Percentiles rank a stretch among this genome's conserved stretches.
These are phyloP conservation scores for Marsdenia floribunda DNA, from an alignment of 257 asterid species.

Conservation along the genomic window DNA sequence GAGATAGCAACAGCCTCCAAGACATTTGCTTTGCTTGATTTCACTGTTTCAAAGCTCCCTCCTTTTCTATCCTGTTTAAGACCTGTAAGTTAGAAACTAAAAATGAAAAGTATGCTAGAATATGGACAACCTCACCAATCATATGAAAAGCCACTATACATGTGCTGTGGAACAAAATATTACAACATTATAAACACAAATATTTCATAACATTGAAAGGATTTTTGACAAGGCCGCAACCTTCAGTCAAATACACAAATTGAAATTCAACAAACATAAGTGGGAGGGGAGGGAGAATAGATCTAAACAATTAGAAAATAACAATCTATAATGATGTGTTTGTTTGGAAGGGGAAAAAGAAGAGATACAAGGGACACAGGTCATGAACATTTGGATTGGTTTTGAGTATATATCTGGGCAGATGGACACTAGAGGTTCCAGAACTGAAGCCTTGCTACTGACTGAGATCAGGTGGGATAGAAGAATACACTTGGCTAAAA, in stretches of 20 bases:
- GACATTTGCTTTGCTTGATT: neutral
- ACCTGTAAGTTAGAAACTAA: slow-evolving; percentile 17
- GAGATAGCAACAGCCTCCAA: slow-evolving; percentile 18
- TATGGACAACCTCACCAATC: slow-evolving; percentile 1
- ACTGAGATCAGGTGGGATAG: neutral
- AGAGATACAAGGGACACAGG: too few relatives aligned
- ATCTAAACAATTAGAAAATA: neutral
- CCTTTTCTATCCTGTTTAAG: slow-evolving; percentile 3
- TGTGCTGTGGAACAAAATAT: neutral
- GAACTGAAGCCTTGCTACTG: neutral
- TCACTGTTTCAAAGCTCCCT: neutral
- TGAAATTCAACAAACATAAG: neutral
- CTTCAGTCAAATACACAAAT: too few relatives aligned
- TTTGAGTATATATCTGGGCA: neutral
- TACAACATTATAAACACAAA: neutral
- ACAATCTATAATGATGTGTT: neutral
- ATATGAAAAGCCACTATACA: neutral
- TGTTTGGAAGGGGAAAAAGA: too few relatives aligned
- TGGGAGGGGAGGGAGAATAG: neutral
- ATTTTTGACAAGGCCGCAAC: neutral
- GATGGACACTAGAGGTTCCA: neutral
- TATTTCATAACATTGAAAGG: neutral
- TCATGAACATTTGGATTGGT: neutral
- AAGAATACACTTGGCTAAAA: neutral
- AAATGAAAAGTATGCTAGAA: neutral